Evolutionary conservation across 2,329 filamentous ascomycete species (phyloP).

Genomic region (Fusarium albosuccineum): DNA sequence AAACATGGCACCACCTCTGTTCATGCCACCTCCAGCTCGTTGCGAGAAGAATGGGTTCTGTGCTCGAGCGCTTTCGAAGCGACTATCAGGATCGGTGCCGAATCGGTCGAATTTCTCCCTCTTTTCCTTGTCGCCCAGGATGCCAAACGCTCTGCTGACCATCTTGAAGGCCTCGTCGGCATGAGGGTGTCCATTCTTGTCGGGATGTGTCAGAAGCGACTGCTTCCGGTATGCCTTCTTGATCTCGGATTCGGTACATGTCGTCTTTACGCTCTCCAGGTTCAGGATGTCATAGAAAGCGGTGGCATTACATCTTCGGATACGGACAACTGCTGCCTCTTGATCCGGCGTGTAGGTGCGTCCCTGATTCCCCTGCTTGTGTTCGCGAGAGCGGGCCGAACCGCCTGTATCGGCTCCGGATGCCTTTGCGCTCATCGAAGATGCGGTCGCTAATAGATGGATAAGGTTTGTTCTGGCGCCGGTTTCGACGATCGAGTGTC

Average conservation of each 20-base stretch:
- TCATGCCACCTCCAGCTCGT: constrained; percentile 59
- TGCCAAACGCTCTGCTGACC: constrained; percentile 93
- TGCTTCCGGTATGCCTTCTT: constrained; percentile 98
- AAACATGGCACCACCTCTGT: constrained; percentile 74
- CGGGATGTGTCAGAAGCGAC: constrained; percentile 93
- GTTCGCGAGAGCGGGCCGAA: constrained; percentile 68
- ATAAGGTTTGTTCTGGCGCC: constrained; percentile 1
- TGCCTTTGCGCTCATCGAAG: constrained; percentile 62
- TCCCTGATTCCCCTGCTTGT: constrained; percentile 82
- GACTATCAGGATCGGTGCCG: constrained; percentile 91
- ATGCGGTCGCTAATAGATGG: constrained; percentile 11
- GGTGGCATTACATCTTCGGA: constrained; percentile 84
- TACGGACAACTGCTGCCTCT: constrained; percentile 89
- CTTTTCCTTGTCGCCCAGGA: constrained; percentile 94
- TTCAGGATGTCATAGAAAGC: constrained; percentile 97
- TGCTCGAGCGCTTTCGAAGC: constrained; percentile 77
- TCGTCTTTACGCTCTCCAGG: constrained; percentile 72
- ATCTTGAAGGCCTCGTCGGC: constrained; percentile 99
- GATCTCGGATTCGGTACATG: constrained; percentile 84
- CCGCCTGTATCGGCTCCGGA: constrained; percentile 66
- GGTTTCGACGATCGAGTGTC: constrained; percentile 16
- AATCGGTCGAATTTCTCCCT: constrained; percentile 84
- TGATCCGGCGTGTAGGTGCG: constrained; percentile 90
- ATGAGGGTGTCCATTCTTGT: constrained; percentile 97
- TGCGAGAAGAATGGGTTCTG: constrained; percentile 74